These are phyloP conservation scores for Paraphoma chrysanthemicola DNA, from an alignment of 2,329 filamentous ascomycete species.

Conservation along the genomic window DNA sequence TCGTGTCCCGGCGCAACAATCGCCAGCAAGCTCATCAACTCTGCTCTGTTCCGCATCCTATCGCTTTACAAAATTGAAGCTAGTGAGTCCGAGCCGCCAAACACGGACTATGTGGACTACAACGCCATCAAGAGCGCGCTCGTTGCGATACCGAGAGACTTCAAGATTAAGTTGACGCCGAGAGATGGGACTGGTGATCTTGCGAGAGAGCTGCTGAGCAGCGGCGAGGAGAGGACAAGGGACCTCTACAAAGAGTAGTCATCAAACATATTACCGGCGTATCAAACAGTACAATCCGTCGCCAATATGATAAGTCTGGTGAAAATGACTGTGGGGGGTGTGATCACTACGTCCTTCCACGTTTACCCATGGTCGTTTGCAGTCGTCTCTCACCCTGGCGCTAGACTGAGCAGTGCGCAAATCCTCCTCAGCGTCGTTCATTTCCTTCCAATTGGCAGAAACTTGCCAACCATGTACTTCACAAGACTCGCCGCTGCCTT, in stretches of 20 bases:
- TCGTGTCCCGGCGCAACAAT: constrained; percentile 62
- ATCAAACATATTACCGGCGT: not conserved
- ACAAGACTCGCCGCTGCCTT: not conserved
- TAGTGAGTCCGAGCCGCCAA: constrained; percentile 59
- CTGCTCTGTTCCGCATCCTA: constrained; percentile 58
- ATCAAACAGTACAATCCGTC: not conserved
- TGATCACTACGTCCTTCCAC: not conserved
- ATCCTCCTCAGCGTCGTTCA: not conserved
- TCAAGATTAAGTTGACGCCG: constrained; percentile 64
- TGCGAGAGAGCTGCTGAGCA: constrained; percentile 51
- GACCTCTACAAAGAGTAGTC: constrained; percentile 53
- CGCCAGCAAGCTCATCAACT: constrained; percentile 58
- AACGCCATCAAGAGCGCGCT: constrained; percentile 66
- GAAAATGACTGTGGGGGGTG: not conserved
- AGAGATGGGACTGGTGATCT: constrained; percentile 49
- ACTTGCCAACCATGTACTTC: not conserved
- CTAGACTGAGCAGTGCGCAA: not conserved
- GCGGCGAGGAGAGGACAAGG: constrained; percentile 55
- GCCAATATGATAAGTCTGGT: not conserved
- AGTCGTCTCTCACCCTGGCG: not conserved
- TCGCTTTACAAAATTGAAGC: constrained; percentile 59
- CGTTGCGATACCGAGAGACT: constrained; percentile 66
- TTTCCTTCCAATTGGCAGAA: not conserved
- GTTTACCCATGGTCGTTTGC: not conserved
- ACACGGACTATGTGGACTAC: constrained; percentile 69